Conservation (phyloP, 164 flowering plant genomes). For the Stephania yunnanensis region DNA sequence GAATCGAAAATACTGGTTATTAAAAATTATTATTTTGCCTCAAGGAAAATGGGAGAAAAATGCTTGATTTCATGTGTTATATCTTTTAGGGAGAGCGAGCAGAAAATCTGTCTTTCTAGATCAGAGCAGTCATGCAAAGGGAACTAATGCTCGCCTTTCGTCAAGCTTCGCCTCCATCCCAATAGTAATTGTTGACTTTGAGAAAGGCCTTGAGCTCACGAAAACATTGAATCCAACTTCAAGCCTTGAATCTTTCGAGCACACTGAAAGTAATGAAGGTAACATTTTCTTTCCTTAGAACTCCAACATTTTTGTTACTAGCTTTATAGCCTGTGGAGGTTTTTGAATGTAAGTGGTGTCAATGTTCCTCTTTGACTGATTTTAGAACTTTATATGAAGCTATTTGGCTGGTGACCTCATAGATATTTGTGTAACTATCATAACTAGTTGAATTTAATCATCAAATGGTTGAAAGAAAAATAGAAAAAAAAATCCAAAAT, state of each 20-base stretch:
- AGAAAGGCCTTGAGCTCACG: background rate
- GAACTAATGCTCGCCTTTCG: slow-evolving; percentile 6
- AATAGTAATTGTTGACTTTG: slow-evolving; percentile 3
- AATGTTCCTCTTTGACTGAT: background rate
- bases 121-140: slow-evolving; percentile 7
- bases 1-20: background rate
- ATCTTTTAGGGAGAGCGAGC: slow-evolving; percentile 23
- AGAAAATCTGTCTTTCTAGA: slow-evolving; percentile 1
- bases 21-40: too few species aligned
- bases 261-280: slow-evolving; percentile 14
- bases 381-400: too few species aligned
- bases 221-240: background rate
- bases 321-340: background rate
- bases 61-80: background rate
- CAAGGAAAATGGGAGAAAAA: background rate
- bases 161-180: slow-evolving; percentile 9
- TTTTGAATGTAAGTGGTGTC: background rate
- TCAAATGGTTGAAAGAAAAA: too few species aligned
- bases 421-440: too few species aligned
- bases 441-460: too few species aligned
- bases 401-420: too few species aligned
- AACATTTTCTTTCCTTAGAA: slow-evolving; percentile 7
- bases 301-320: background rate
- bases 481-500: too few species aligned
- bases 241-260: background rate